Conservation (phyloP, 768 basidiomycete genomes). For the Plicaturopsis crispa region DNA sequence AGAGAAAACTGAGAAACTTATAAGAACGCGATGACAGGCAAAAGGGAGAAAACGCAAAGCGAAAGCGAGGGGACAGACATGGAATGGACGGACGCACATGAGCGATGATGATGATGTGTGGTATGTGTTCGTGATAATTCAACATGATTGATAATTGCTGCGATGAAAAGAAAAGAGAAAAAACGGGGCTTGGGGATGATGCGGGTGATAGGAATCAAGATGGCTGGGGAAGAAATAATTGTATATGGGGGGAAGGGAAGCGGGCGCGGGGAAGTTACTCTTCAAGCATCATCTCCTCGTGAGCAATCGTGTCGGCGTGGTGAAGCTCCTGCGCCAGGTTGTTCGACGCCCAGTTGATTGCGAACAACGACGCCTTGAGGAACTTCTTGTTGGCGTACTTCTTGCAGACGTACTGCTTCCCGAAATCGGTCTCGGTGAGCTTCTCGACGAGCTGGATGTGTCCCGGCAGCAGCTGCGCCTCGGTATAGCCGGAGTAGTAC, state of each 20-base stretch:
- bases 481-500: conserved; percentile 88
- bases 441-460: conserved; percentile 79
- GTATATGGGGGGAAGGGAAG: neutral
- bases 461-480: conserved; percentile 78
- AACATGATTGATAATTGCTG: no score
- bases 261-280: conserved; percentile 18
- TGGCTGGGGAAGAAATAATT: neutral
- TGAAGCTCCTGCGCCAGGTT: conserved; percentile 18
- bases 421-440: conserved; percentile 71
- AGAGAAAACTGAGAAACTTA: conserved; percentile 11
- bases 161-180: no score
- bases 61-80: conserved; percentile 8
- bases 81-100: conserved; percentile 1
- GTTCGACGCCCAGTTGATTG: conserved; percentile 65
- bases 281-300: conserved; percentile 39
- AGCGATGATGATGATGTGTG: no score
- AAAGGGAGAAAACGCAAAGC: conserved; percentile 11
- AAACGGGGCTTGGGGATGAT: no score
- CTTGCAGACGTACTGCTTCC: conserved; percentile 83
- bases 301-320: conserved; percentile 1
- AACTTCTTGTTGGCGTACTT: conserved; percentile 99
- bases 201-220: neutral
- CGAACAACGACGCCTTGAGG: conserved; percentile 81
- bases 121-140: no score
- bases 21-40: conserved; percentile 9